A percentile compares a stretch with the other conserved stretches of the same genome.
phyloP scores from a whole-genome alignment of 2,329 filamentous ascomycete species.

The Dothistroma septosporum region DNA sequence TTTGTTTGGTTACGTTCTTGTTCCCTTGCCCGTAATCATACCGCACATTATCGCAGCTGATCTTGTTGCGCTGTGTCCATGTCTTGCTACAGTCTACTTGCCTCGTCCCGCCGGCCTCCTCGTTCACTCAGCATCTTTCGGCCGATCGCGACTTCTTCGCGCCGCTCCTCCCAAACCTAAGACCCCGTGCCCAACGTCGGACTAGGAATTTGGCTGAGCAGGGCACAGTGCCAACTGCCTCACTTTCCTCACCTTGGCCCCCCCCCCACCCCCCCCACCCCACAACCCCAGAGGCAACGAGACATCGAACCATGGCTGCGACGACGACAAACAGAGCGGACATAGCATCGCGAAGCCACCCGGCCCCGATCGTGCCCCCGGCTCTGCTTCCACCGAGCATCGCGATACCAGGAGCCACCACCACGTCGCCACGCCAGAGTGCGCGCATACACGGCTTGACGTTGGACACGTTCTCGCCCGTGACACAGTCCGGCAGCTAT shows the following conservation, averaged over 20 bases:
- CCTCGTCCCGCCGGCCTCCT: background rate
- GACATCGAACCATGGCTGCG: background rate
- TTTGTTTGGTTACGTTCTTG: background rate
- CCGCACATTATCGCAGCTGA: background rate
- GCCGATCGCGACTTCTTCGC: background rate
- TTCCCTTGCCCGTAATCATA: background rate
- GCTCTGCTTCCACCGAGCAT: slow-evolving; percentile 4
- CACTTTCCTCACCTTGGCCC: background rate
- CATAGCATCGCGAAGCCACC: slow-evolving; percentile 15
- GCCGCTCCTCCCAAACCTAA: background rate
- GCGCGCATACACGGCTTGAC: slow-evolving; percentile 35
- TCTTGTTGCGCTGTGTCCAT: background rate
- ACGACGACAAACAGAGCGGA: slow-evolving; percentile 25
- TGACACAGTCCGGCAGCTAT: slow-evolving; percentile 93
- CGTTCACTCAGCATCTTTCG: background rate
- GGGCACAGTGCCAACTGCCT: background rate
- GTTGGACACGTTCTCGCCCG: slow-evolving; percentile 70
- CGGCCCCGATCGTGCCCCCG: slow-evolving; percentile 6
- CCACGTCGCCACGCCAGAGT: slow-evolving; percentile 5
- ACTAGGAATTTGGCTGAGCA: background rate
- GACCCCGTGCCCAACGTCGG: background rate
- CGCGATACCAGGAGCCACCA: slow-evolving; percentile 8
- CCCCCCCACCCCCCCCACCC: too few species aligned
- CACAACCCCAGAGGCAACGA: background rate
- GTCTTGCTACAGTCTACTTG: background rate